Evolutionary conservation across 2,329 filamentous ascomycete genomes (phyloP).

Genomic region (Sporothrix brunneoviolacea): DNA sequence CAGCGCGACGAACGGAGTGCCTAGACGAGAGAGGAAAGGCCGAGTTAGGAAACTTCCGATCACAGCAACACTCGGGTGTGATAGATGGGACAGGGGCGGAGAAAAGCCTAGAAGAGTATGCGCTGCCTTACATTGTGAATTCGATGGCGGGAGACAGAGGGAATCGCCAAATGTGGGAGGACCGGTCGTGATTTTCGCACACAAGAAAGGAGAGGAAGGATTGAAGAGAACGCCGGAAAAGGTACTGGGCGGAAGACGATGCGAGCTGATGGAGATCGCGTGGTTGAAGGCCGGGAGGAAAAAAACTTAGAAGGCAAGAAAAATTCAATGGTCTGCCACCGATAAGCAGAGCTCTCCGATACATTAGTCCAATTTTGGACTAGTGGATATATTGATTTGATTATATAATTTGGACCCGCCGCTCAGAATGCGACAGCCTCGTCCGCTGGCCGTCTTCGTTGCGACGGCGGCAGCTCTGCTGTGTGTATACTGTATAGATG

Average conservation of each 20-base stretch:
- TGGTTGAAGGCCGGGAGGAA: not conserved
- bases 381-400: not conserved
- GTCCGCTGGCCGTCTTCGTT: too few species aligned
- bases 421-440: too few species aligned
- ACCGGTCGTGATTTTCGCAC: not conserved
- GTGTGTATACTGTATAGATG: too few species aligned
- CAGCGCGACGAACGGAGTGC: constrained; percentile 29
- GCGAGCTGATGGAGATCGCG: not conserved
- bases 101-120: too few species aligned
- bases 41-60: not conserved
- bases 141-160: not conserved
- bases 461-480: too few species aligned
- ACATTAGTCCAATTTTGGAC: not conserved
- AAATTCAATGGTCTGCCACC: not conserved
- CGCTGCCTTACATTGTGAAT: not conserved
- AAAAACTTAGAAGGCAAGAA: not conserved
- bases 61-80: too few species aligned
- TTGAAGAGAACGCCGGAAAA: not conserved
- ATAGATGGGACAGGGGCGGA: too few species aligned
- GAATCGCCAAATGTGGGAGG: too few species aligned
- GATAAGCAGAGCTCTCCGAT: not conserved
- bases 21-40: constrained; percentile 16
- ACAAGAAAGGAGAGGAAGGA: not conserved
- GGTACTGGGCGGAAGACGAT: not conserved
- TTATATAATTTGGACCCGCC: not conserved